Percentiles rank a stretch among this genome's conserved stretches.
Evolutionary conservation across 1,284 basidiomycete genomes (phyloP).

Genomic region (Trametes versicolor): DNA sequence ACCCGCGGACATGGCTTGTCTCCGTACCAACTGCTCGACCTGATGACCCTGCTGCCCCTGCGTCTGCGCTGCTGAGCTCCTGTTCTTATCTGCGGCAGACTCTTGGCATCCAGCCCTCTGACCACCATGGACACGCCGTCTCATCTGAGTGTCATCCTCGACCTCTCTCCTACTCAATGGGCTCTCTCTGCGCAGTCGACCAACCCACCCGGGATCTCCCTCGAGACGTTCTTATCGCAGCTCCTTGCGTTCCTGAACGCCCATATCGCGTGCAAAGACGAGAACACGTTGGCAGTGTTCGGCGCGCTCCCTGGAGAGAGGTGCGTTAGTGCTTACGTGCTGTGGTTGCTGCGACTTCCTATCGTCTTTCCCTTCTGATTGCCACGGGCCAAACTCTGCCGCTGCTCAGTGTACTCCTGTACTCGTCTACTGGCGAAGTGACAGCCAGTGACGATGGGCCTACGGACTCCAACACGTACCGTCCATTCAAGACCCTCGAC

Average conservation of each 20-base stretch:
- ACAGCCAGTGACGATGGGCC: slow-evolving; percentile 49
- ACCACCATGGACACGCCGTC: slow-evolving; percentile 62
- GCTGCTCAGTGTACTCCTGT: slow-evolving; percentile 70
- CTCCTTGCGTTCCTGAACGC: slow-evolving; percentile 93
- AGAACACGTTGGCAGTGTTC: slow-evolving; percentile 93
- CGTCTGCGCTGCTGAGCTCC: background rate
- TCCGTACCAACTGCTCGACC: slow-evolving; percentile 4
- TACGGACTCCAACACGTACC: slow-evolving; percentile 83
- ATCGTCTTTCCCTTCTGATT: background rate
- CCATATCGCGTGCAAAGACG: slow-evolving; percentile 90
- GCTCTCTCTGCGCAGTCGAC: slow-evolving; percentile 62
- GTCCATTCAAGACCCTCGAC: slow-evolving; percentile 83
- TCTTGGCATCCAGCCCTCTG: too few species aligned
- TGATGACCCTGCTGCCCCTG: background rate
- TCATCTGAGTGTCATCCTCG: slow-evolving; percentile 84
- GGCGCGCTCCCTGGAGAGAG: slow-evolving; percentile 87
- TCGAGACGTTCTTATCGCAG: slow-evolving; percentile 79
- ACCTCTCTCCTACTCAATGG: slow-evolving; percentile 88
- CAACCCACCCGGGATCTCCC: slow-evolving; percentile 62
- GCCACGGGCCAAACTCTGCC: background rate
- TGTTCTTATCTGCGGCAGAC: background rate
- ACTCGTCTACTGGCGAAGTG: slow-evolving; percentile 67
- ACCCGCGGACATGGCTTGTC: slow-evolving; percentile 6
- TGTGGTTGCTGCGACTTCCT: background rate
- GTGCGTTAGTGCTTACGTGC: slow-evolving; percentile 49